Evolutionary conservation across 169 alveolate genomes (phyloP), one percentile per base, ranked within the genome.

Genomic region (Cryptosporidium ubiquitum): DNA sequence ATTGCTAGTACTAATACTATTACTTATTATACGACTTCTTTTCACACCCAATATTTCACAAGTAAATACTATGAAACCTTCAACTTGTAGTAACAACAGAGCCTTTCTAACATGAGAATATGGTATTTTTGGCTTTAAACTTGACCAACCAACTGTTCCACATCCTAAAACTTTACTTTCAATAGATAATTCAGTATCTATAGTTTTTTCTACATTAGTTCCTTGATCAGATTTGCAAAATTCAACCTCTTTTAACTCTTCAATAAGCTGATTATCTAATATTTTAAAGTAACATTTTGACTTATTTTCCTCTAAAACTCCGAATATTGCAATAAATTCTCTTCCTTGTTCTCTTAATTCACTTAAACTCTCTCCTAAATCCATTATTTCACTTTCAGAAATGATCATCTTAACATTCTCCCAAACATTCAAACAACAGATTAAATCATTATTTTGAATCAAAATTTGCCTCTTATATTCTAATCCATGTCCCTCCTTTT

Each of bases 401-500:
- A 55, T 55, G 20, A 55, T 35, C 26, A 73, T 31, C 49, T 58
- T 73, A 6, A 73, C 20, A 39, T 73, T 73, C 40, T 51, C 55
- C 85, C 85, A 73, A 7, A 26, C 31, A n/a, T 57, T 57, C 40
- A 73, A 33, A 35, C 85, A 55, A 58, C 57, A 52, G 2, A 73
- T 29, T 29, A 73, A 57, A 29, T 73, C 85, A 18, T 73, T 37
- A 12, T 20, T 2, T 26, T 26, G 0, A 20, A 35, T 49, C 5
- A 14, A 14, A 3, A 47, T 47, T 9, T 1, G 55, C 16, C 66
- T 55, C 12, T 1, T 55, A 4, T 2, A n/a, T 10, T 26, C 37
- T 0, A 55, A 3, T 5, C 35, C 66, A 9, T 2, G 10, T 26
- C 9, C 66, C n/a, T 4, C 66, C 20, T 55, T 26, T 1, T 55